Conservation (phyloP, 257 asterid species). For the Forsythia suspensa region DNA sequence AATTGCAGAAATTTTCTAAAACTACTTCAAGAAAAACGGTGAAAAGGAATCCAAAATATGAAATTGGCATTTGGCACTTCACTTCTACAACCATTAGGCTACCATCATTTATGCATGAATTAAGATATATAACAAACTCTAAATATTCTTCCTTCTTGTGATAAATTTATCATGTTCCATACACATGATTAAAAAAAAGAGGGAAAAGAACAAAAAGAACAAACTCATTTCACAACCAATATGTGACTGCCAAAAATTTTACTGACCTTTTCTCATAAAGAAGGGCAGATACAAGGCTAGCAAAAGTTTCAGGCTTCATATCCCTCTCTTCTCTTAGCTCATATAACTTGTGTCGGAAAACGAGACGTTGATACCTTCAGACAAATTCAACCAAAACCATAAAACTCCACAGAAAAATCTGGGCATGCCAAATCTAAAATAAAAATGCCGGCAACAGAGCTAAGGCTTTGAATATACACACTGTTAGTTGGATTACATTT, state of each 20-base stretch:
- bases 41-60: not conserved
- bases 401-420: conserved; percentile 9
- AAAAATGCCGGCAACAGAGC: not conserved
- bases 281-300: conserved; percentile 91
- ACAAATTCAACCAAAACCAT: conserved; percentile 9
- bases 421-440: not conserved
- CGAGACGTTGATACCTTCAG: conserved; percentile 77
- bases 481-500: conserved; percentile 9
- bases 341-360: conserved; percentile 89
- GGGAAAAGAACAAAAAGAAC: not conserved
- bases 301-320: conserved; percentile 97
- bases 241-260: not conserved
- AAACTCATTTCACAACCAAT: not conserved
- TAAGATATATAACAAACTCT: not conserved
- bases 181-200: not conserved
- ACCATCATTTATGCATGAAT: not conserved
- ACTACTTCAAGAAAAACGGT: not conserved
- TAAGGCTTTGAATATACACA: conserved; percentile 4
- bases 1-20: not conserved
- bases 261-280: conserved; percentile 87
- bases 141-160: not conserved
- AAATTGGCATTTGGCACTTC: not conserved
- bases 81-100: not conserved
- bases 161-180: not conserved
- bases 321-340: conserved; percentile 94